Percentiles rank a stretch among this genome's conserved stretches.
phyloP scores from a whole-genome alignment of 441 rosid species.

The Viola pubescens region DNA sequence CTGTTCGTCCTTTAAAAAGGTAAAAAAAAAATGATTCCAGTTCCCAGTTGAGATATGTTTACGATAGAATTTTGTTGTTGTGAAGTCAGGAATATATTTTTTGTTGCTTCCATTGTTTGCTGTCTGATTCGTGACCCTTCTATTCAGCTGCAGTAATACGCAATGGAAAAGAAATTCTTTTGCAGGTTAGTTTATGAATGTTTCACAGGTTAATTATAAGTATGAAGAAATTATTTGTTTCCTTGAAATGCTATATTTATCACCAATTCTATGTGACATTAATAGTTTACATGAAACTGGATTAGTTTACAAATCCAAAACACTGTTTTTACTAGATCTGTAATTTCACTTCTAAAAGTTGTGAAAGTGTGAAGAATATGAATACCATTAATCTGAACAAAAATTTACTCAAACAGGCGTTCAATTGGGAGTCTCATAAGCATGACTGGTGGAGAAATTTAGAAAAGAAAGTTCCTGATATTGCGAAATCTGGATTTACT shows the following conservation, averaged over 20 bases:
- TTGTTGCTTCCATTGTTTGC: too few relatives aligned
- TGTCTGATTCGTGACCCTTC: constrained; percentile 4
- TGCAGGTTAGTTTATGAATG: constrained; percentile 42
- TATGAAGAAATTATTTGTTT: too few relatives aligned
- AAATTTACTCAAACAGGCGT: constrained; percentile 44
- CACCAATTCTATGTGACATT: too few relatives aligned
- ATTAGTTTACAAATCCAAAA: too few relatives aligned
- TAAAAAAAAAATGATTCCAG: too few relatives aligned
- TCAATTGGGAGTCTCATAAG: constrained; percentile 93
- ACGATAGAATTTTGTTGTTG: too few relatives aligned
- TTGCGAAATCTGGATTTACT: constrained; percentile 81
- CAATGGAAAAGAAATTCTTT: constrained; percentile 69
- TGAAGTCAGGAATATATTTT: too few relatives aligned
- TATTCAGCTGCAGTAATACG: constrained; percentile 45
- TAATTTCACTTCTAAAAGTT: not conserved
- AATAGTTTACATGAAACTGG: too few relatives aligned
- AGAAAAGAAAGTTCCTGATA: constrained; percentile 57
- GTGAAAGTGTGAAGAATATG: not conserved
- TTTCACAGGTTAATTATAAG: not conserved
- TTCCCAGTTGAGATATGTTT: too few relatives aligned
- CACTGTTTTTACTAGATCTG: not conserved
- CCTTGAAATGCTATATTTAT: too few relatives aligned
- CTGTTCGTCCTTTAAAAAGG: too few relatives aligned
- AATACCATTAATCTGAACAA: constrained; percentile 8
- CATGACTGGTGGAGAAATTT: constrained; percentile 87